A percentile compares a stretch with the other conserved stretches of the same genome.
These are phyloP conservation scores for Panicum virgatum DNA, from an alignment of 202 grass and related monocot species.

Conservation along the genomic window DNA sequence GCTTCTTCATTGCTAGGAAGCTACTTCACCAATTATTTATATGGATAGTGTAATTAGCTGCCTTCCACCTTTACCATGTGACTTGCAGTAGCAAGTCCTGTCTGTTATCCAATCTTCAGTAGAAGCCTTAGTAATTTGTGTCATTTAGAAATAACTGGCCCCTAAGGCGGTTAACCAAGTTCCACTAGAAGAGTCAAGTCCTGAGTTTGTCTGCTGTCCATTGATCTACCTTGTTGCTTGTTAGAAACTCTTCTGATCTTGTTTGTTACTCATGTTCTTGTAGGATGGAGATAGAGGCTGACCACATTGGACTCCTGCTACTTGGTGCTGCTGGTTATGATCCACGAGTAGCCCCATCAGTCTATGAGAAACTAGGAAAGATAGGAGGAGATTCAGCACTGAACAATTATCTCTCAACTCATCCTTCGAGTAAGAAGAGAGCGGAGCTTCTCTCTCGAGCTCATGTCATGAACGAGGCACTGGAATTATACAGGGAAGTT, in stretches of 20 bases:
- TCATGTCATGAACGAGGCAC: slow-evolving; percentile 77
- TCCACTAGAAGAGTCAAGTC: neutral
- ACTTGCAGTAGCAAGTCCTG: neutral
- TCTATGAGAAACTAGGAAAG: slow-evolving; percentile 82
- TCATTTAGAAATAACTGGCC: neutral
- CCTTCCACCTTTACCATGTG: neutral
- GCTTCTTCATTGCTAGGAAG: slow-evolving; percentile 7
- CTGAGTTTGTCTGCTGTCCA: neutral
- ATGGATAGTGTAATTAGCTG: neutral
- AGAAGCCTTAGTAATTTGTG: neutral
- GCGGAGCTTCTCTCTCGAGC: slow-evolving; percentile 60
- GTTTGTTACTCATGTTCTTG: slow-evolving; percentile 5
- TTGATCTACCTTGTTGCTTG: slow-evolving; percentile 9
- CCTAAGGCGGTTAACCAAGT: neutral
- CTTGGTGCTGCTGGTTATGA: slow-evolving; percentile 84
- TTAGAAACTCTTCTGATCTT: slow-evolving; percentile 20
- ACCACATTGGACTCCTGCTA: slow-evolving; percentile 86
- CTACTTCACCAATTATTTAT: neutral
- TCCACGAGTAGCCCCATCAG: slow-evolving; percentile 62
- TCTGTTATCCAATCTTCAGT: slow-evolving; percentile 9
- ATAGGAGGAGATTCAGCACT: slow-evolving; percentile 62
- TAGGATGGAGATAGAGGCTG: slow-evolving; percentile 97
- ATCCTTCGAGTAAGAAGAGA: slow-evolving; percentile 94
- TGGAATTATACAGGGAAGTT: slow-evolving; percentile 65
- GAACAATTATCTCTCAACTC: slow-evolving; percentile 77